These are phyloP conservation scores for Metschnikowia hibisci DNA, from an alignment of 805 yeast species.

Conservation along the genomic window DNA sequence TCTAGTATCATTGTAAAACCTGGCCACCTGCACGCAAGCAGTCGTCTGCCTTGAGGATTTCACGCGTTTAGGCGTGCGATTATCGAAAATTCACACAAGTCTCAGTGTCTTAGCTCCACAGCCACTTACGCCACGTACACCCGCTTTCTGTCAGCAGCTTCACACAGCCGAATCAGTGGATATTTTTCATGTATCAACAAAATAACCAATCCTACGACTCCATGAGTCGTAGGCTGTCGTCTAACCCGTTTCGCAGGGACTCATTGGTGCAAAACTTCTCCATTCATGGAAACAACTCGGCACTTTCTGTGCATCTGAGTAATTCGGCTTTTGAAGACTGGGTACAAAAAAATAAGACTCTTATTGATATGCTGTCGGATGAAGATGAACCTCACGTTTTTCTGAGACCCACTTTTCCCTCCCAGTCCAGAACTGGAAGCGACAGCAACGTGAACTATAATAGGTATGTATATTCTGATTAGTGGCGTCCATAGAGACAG, in stretches of 20 bases:
- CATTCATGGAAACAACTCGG: constrained; percentile 5
- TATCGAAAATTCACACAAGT: no score
- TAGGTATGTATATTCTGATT: constrained; percentile 23
- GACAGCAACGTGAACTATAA: constrained; percentile 35
- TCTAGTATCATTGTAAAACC: no score
- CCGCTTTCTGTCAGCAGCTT: no score
- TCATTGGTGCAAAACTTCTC: constrained; percentile 3
- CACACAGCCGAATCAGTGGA: no score
- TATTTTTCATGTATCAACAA: constrained; percentile 35
- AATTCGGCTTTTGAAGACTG: constrained; percentile 47
- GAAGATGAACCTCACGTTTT: constrained; percentile 36
- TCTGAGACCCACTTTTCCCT: constrained; percentile 24
- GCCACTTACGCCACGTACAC: no score
- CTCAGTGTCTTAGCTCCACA: no score
- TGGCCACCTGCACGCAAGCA: no score
- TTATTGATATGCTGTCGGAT: constrained; percentile 40
- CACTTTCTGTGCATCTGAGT: constrained; percentile 10
- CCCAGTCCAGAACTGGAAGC: constrained; percentile 30
- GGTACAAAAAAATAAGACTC: constrained; percentile 46
- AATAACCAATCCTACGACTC: constrained; percentile 34
- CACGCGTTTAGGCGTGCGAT: no score
- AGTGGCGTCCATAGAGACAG: background rate
- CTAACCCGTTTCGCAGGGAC: constrained; percentile 62
- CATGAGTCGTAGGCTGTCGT: constrained; percentile 47
- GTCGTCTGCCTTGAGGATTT: no score